Evolutionary conservation across 1,139 yeast genomes (phyloP).

Genomic region (Yamadazyma atlantica): DNA sequence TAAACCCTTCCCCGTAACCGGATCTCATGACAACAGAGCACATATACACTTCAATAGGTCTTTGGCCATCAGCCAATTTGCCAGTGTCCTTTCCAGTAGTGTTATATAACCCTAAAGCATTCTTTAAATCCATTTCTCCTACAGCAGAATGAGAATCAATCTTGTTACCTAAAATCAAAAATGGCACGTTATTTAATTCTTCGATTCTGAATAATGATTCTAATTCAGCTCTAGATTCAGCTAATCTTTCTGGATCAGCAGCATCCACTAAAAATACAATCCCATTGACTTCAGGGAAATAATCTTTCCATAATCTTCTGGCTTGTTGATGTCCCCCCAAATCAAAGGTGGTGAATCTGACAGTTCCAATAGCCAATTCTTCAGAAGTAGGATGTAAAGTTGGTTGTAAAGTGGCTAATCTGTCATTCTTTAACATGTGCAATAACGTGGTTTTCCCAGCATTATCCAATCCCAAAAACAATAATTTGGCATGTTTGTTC

Average conservation of each 20-base stretch:
- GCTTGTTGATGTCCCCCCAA: slow-evolving; percentile 99
- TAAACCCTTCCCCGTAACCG: slow-evolving; percentile 94
- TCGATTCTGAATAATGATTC: slow-evolving; percentile 91
- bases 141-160: slow-evolving; percentile 94
- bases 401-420: slow-evolving; percentile 96
- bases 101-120: slow-evolving; percentile 78
- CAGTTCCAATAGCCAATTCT: slow-evolving; percentile 94
- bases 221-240: slow-evolving; percentile 91
- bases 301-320: slow-evolving; percentile 98
- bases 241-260: slow-evolving; percentile 93
- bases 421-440: slow-evolving; percentile 96
- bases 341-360: slow-evolving; percentile 96
- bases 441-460: slow-evolving; percentile 97
- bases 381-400: slow-evolving; percentile 98
- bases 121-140: slow-evolving; percentile 90
- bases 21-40: slow-evolving; percentile 96
- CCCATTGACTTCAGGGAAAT: slow-evolving; percentile 98
- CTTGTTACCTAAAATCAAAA: slow-evolving; percentile 92
- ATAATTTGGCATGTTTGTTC: slow-evolving; percentile 96
- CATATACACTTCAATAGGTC: slow-evolving; percentile 97
- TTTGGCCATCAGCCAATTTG: slow-evolving; percentile 68
- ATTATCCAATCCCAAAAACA: slow-evolving; percentile 94
- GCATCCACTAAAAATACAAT: slow-evolving; percentile 96
- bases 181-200: slow-evolving; percentile 86
- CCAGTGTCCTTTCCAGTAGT: slow-evolving; percentile 85